Evolutionary conservation across 768 basidiomycete species (phyloP).

Genomic region (Leccinellum albellum): DNA sequence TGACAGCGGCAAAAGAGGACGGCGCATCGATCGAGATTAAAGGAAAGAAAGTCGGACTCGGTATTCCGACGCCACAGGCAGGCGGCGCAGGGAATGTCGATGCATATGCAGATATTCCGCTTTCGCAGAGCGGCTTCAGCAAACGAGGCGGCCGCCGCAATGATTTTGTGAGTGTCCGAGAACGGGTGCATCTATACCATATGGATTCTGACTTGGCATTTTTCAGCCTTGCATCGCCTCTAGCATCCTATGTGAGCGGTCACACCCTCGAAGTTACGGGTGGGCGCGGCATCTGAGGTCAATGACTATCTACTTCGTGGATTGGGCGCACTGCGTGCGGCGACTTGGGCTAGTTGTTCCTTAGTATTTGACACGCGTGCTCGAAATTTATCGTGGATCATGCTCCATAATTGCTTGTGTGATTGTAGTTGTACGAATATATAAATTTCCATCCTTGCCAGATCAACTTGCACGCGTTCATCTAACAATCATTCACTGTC

Average conservation of each 20-base stretch:
- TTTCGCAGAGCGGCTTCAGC: slow-evolving; percentile 61
- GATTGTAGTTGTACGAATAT: background rate
- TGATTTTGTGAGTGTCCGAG: slow-evolving; percentile 64
- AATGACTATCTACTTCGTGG: background rate
- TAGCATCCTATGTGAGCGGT: slow-evolving; percentile 77
- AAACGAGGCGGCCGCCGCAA: slow-evolving; percentile 72
- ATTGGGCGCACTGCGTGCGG: background rate
- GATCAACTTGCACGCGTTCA: background rate
- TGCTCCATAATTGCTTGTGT: background rate
- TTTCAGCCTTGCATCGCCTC: slow-evolving; percentile 66
- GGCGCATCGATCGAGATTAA: slow-evolving; percentile 74
- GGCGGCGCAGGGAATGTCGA: slow-evolving; percentile 38
- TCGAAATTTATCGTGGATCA: background rate
- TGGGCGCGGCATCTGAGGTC: slow-evolving; percentile 62
- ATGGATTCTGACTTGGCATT: slow-evolving; percentile 5
- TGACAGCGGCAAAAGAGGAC: slow-evolving; percentile 76
- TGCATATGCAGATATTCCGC: slow-evolving; percentile 50
- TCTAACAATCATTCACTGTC: background rate
- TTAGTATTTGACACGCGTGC: background rate
- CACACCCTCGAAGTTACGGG: slow-evolving; percentile 86
- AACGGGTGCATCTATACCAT: background rate
- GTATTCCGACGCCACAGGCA: slow-evolving; percentile 59
- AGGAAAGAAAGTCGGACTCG: slow-evolving; percentile 80
- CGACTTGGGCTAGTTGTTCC: background rate
- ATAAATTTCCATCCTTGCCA: too few relatives aligned